These are phyloP conservation scores for Chamaenerion angustifolium DNA, from an alignment of 345 rosid species.

Conservation along the genomic window DNA sequence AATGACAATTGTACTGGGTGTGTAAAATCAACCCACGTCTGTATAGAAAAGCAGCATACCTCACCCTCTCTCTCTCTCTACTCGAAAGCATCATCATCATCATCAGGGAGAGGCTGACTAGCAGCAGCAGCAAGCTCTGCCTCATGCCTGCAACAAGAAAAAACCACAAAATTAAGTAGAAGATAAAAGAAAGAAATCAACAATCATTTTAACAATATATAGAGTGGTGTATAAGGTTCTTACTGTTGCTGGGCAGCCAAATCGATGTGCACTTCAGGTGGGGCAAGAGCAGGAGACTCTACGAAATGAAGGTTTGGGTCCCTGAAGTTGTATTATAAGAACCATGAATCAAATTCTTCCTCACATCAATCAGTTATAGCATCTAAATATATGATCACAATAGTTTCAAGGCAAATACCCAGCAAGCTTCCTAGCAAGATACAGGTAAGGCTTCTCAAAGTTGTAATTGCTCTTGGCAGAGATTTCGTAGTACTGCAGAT, in stretches of 20 bases:
- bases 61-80: too few species aligned
- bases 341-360: too few species aligned
- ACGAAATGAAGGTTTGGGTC: conserved; percentile 82
- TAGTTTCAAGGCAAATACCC: conserved; percentile 28
- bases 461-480: conserved; percentile 90
- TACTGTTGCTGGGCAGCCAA: conserved; percentile 75
- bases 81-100: conserved; percentile 58
- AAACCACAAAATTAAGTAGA: conserved; percentile 1
- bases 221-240: conserved; percentile 8
- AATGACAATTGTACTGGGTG: too few species aligned
- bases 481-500: conserved; percentile 75
- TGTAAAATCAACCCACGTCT: too few species aligned
- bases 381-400: too few species aligned
- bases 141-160: conserved; percentile 42
- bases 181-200: neutral
- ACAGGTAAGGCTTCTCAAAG: conserved; percentile 81
- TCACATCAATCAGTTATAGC: too few species aligned
- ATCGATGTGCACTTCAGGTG: conserved; percentile 84
- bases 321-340: conserved; percentile 10
- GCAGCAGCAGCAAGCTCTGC: conserved; percentile 64
- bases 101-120: conserved; percentile 73
- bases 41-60: too few species aligned
- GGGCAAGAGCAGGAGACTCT: conserved; percentile 81
- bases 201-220: neutral
- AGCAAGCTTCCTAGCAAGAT: conserved; percentile 73